Evolutionary conservation across 345 rosid species (phyloP), one percentile per base, ranked within the genome.

Genomic region (Erodium maritimum): DNA sequence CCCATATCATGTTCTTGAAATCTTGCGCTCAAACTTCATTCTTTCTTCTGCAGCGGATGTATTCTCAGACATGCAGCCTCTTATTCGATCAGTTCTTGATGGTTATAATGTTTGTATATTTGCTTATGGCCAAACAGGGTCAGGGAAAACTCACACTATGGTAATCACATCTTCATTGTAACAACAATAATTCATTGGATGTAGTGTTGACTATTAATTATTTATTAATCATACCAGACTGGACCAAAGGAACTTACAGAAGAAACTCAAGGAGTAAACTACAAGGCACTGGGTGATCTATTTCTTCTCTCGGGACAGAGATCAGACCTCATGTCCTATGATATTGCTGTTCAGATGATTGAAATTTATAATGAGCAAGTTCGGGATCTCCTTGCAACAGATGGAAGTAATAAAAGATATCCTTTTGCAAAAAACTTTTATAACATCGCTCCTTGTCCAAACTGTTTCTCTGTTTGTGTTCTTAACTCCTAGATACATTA

Each of bases 41-140:
- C 13, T 69, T 66, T 21, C 57, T 74, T 29, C 65, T 79, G 71
- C 88, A 93, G 99, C 67, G 67, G 96, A 87, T 67, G 96, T 93
- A 33, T 93, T 89, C 72, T 65, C 87, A 22, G 99, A 93, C 66
- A 89, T 80, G 58, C 86, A 71, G 69, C 86, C 99, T 45, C 68
- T 93, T 57, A 71, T 93, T 77, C 83, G 96, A 50, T 89, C 99
- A 24, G 94, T 93, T 74, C 95, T 93, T 66, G 99, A 93, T 74
- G 99, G 99, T 67, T 93, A 80, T 75, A 93, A 93, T 67, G 94
- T 93, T 52, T 93, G 99, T 69, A 93, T 93, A 73, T 93, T 93
- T 79, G 99, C 99, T 64, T 93, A 93, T 46, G 99, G 99, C 63
- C 99, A 93, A 80, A 93, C 99, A 5, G 96, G 99, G 48, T 89